Evolutionary conservation across 768 basidiomycete genomes (phyloP).

Genomic region (Lanmaoa pseudosensibilis): DNA sequence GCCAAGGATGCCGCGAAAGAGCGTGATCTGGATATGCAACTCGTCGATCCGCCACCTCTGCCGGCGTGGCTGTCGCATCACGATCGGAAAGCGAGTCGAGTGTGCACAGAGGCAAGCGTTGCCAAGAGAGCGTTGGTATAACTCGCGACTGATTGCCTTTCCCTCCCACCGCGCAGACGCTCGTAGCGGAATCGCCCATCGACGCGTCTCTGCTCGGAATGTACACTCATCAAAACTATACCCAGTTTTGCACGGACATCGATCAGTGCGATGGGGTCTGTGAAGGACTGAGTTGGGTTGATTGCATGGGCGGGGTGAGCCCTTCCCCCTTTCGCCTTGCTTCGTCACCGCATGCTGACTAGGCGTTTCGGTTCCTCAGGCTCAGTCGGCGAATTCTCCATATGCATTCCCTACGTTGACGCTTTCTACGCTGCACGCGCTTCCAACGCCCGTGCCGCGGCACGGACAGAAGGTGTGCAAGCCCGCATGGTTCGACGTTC

Average conservation of each 20-base stretch:
- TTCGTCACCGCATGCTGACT: background rate
- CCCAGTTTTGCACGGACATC: slow-evolving; percentile 75
- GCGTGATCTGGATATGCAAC: slow-evolving; percentile 50
- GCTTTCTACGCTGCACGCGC: slow-evolving; percentile 79
- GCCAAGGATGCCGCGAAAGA: slow-evolving; percentile 66
- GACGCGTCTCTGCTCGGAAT: slow-evolving; percentile 87
- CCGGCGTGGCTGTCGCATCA: slow-evolving; percentile 61
- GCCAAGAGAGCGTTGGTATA: too few species aligned
- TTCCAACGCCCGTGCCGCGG: slow-evolving; percentile 84
- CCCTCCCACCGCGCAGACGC: slow-evolving; percentile 40
- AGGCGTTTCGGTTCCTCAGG: slow-evolving; percentile 39
- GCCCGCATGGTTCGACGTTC: slow-evolving; percentile 76
- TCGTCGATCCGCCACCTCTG: slow-evolving; percentile 56
- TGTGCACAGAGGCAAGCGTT: slow-evolving; percentile 67
- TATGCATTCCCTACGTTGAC: slow-evolving; percentile 85
- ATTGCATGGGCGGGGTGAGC: slow-evolving; percentile 62
- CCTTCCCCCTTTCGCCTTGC: background rate
- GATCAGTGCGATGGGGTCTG: slow-evolving; percentile 70
- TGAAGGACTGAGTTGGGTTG: slow-evolving; percentile 78
- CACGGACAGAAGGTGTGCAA: slow-evolving; percentile 83
- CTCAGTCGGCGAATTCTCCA: slow-evolving; percentile 59
- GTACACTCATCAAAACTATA: slow-evolving; percentile 94
- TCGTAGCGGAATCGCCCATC: slow-evolving; percentile 85
- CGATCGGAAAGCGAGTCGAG: slow-evolving; percentile 65
- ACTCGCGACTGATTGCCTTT: background rate